A percentile compares a stretch with the other conserved stretches of the same genome.
Conservation (phyloP, 495 filamentous ascomycete genomes). For the Penicillium canescens region DNA sequence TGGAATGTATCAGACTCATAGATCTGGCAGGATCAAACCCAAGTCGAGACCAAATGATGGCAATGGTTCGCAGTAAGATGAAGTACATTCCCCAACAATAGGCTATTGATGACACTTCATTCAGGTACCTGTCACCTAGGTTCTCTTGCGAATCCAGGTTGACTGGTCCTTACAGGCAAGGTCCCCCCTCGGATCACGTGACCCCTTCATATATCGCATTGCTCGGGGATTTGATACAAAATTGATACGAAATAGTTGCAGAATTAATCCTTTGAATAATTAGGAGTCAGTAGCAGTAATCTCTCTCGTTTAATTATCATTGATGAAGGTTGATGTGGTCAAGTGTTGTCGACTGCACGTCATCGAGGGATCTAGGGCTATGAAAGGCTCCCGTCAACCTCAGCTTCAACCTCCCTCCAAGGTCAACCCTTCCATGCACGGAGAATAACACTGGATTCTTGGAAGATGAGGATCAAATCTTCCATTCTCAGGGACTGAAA, state of each 20-base stretch:
- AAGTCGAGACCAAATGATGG: too few species aligned
- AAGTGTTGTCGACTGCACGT: conserved; percentile 12
- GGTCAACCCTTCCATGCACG: conserved; percentile 6
- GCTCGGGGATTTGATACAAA: background rate
- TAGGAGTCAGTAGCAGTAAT: background rate
- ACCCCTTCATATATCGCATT: background rate
- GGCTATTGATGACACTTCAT: conserved; percentile 2
- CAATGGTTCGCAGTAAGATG: background rate
- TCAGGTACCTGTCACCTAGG: conserved; percentile 5
- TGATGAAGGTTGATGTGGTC: background rate
- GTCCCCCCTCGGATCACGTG: conserved; percentile 7
- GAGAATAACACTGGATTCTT: conserved; percentile 7
- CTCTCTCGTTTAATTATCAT: background rate
- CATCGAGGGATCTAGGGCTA: conserved; percentile 25
- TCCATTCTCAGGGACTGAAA: conserved; percentile 16
- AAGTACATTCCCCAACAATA: background rate
- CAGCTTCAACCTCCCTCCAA: background rate
- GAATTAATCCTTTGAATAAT: background rate
- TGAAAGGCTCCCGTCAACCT: background rate
- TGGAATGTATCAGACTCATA: too few species aligned
- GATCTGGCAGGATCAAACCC: too few species aligned
- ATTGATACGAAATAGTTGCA: background rate
- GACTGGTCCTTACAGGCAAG: conserved; percentile 2
- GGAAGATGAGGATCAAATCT: conserved; percentile 3
- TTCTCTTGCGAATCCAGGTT: conserved; percentile 6